Percentiles rank a stretch among this genome's conserved stretches.
These are phyloP conservation scores for Camellia oleifera DNA, from an alignment of 179 eudicot species.

Conservation along the genomic window DNA sequence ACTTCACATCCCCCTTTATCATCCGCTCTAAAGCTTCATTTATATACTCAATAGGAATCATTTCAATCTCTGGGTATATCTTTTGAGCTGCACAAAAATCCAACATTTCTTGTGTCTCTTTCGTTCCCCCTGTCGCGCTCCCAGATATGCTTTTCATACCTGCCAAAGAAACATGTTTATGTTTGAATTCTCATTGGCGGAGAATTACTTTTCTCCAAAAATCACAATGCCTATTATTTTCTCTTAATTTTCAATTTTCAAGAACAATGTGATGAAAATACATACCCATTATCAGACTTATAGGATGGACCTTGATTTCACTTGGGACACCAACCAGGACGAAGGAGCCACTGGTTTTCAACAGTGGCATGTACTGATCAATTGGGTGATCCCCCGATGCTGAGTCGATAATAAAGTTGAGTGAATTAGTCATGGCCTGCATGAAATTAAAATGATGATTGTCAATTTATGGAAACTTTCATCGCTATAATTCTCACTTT, in stretches of 20 bases:
- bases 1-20: constrained; percentile 42
- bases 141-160: constrained; percentile 38
- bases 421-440: constrained; percentile 34
- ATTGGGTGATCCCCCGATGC: constrained; percentile 72
- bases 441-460: no score
- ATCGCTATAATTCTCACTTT: no score
- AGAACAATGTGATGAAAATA: neutral
- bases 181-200: neutral
- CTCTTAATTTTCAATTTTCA: neutral
- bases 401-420: constrained; percentile 69
- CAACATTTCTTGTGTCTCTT: constrained; percentile 42
- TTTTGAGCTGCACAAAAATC: constrained; percentile 41
- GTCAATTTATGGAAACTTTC: no score
- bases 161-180: constrained; percentile 5
- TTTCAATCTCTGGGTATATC: constrained; percentile 44
- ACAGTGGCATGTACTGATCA: constrained; percentile 55
- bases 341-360: constrained; percentile 61
- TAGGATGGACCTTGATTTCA: constrained; percentile 57
- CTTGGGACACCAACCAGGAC: constrained; percentile 66
- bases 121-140: constrained; percentile 41
- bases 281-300: neutral
- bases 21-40: constrained; percentile 47
- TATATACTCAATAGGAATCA: constrained; percentile 33
- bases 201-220: no score
- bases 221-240: neutral